Evolutionary conservation across 2,329 filamentous ascomycete species (phyloP), one percentile per base, ranked within the genome.

Genomic region (Chaetoscypha palmicola): DNA sequence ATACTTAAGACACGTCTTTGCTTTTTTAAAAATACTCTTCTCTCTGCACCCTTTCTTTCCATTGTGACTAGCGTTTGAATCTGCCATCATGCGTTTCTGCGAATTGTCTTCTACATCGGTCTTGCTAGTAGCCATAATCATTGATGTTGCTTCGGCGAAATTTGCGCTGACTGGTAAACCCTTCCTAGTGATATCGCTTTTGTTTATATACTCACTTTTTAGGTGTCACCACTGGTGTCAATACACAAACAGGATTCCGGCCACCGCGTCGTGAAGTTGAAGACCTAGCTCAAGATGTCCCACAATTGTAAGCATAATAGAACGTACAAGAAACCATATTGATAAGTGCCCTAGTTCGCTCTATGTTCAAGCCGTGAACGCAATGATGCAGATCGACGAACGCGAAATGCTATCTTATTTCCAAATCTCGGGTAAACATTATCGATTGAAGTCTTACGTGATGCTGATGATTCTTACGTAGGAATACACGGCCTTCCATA

Each of bases 401-500:
- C 31, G 12, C 19, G 24, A 46, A 17, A 9, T 46, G 17, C 28
- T 28, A 16, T 48, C 42, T n/a, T 51, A 41, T 17, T 51, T 43
- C 28, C 48, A 51, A 30, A 32, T 51, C 22, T 36, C 32, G 14
- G 47, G 46, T 49, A 32, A 31, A 21, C 9, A 19, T 5, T 19
- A 7, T 19, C 21, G 19, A 5, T 16, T 7, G 7, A 33, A 33
- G 9, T 5, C 5, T 33, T 33, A 5, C 16, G 14, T 9, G 8
- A 9, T 33, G 5, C 10, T 5, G 7, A 11, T 16, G 16, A 9
- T 11, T 9, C 31, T 33, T 7, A 16, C 31, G 9, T 9, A 47
- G 47, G 48, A 26, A 50, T 50, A 12, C 48, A 50, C 36, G 48
- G 48, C 11, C 21, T 32, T 11, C 48, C 48, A 17, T 47, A 38